Base-by-base conservation (phyloP, 2,329 filamentous ascomycete species). In the Botrytis fragariae region DNA sequence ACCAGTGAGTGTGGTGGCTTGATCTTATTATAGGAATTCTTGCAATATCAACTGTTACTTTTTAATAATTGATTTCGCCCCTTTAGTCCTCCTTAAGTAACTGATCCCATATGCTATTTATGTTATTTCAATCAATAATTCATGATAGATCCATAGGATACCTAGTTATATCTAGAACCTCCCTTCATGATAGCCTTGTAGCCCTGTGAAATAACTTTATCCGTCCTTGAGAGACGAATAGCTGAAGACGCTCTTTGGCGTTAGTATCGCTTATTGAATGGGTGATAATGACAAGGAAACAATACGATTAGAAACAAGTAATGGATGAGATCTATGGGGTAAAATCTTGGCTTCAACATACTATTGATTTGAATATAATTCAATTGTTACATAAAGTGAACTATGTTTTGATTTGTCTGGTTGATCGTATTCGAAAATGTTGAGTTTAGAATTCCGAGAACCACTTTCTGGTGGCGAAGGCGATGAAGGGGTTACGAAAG, bases 1-100 rank as follows among this genome's bases (percentile, higher is more conserved):
- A 60, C 25, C 32, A 57, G 64, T 54, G 25, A 32, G 61, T 64
- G 35, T 39, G 35, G 64, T 68, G 64, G 64, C 64, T 57, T 20
- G 37, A 57, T 68, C 64, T 68, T 68, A 68, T 68, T 57, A 57
- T 68, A 68, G 48, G 48, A 14, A 54, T 32, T 51, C 22, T 54
- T 54, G 32, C 29, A 67, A 67, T 25, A 20, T 39, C 25, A n/a
- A 65, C 25, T 48, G 63, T 51, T 51, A 51, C 63, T 51, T 65
- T 65, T 18, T 18, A n/a, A 48, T 48, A 48, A 37, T 65, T 20
- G 16, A 65, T 67, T 54, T 29, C 1, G 16, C 25, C 45, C 35
- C 22, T n/a, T 37, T 14, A 22, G 29, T 54, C 45, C 22, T 39
- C 5, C 25, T 68, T 39, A 29, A 57, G 64, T 39, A 35, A 39